Base-by-base conservation (phyloP, 495 filamentous ascomycete genomes). In the Penicillium coprophilum region DNA sequence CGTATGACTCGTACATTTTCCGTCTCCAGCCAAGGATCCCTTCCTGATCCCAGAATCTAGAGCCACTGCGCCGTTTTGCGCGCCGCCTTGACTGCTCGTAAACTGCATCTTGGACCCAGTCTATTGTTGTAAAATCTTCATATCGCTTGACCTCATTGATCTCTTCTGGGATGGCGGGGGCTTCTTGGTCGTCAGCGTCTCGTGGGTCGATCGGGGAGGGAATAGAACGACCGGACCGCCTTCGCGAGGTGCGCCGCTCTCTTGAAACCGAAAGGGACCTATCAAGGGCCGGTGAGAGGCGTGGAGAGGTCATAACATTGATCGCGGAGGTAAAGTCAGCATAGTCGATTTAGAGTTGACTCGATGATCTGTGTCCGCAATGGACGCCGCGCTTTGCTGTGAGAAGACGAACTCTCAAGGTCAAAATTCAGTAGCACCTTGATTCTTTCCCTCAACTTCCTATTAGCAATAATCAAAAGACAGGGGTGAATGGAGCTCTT, bases 91-190 rank as follows among this genome's bases (percentile, higher is more conserved):
- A 73, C 70, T 96, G 90, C 71, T 96, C 94, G 45, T 92, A 87
- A 13, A 92, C 87, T 2, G 93, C 93, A 84, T 98, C 94, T 69
- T 98, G 92, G 1, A 98, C 92, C 94, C 94, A 98, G 71, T 98
- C 92, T 82, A 98, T 98, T 0, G 94, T 98, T 5, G 93, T 97
- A 68, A 98, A 98, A 67, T 90, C 86, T 70, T 97, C 94, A 76
- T 98, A 98, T 73, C 95, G 84, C 73, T 96, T 96, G 68, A 98
- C 97, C 77, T 96, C 89, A 43, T 87, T 93, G 63, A 98, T 96
- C 76, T 98, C 94, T 68, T 98, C 93, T 44, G 89, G 85, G 62
- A 96, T 89, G 50, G 88, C 84, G 54, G 85, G 77, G 53, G 84
- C 57, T 27, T 65, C 77, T 20, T 70, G 68, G 46, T 60, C 50